These are phyloP conservation scores for Austroboletus eburneus DNA, from an alignment of 768 basidiomycete species.

Conservation along the genomic window DNA sequence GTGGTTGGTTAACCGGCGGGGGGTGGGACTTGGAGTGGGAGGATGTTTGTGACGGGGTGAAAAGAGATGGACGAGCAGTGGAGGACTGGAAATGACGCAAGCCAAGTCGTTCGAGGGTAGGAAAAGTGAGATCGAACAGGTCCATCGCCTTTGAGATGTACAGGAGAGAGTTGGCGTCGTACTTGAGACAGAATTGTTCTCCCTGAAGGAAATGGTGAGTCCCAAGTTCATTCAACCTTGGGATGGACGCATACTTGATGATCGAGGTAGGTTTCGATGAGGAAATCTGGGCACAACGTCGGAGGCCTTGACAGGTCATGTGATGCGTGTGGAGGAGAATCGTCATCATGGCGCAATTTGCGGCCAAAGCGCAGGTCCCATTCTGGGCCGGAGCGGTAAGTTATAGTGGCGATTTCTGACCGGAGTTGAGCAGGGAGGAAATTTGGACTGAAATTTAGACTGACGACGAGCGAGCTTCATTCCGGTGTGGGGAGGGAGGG, in stretches of 20 bases:
- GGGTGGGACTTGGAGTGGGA: slow-evolving; percentile 69
- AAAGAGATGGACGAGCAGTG: slow-evolving; percentile 16
- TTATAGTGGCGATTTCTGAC: slow-evolving; percentile 96
- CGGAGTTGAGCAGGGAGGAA: not conserved
- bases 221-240: not conserved
- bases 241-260: slow-evolving; percentile 53
- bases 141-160: slow-evolving; percentile 99
- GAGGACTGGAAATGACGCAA: slow-evolving; percentile 36
- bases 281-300: slow-evolving; percentile 91
- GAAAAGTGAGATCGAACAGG: slow-evolving; percentile 88
- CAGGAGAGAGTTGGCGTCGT: slow-evolving; percentile 98
- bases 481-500: slow-evolving; percentile 91
- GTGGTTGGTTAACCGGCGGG: slow-evolving; percentile 66
- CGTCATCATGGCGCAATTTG: slow-evolving; percentile 43
- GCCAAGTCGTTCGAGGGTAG: slow-evolving; percentile 67
- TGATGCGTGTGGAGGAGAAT: not conserved
- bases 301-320: slow-evolving; percentile 41
- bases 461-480: slow-evolving; percentile 98
- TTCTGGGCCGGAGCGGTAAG: slow-evolving; percentile 97
- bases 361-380: slow-evolving; percentile 99
- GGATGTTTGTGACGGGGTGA: slow-evolving; percentile 23
- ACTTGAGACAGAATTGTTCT: slow-evolving; percentile 96
- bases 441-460: slow-evolving; percentile 25
- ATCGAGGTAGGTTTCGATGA: slow-evolving; percentile 98
- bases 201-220: slow-evolving; percentile 47